Conservation (phyloP, 768 basidiomycete genomes). For the Lyophyllum atratum region DNA sequence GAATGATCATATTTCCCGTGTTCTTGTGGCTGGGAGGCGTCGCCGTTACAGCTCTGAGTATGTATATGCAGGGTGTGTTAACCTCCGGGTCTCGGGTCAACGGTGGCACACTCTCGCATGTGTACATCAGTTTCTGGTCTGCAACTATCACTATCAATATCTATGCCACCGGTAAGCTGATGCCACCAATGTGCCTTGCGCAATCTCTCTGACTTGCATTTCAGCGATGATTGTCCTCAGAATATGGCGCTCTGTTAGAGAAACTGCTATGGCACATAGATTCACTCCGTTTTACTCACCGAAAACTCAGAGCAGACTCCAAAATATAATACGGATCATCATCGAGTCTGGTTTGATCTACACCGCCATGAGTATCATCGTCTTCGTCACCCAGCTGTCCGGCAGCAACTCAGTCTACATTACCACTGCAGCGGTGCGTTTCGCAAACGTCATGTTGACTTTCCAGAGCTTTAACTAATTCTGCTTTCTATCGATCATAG, state of each 20-base stretch:
- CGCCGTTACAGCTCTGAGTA: slow-evolving; percentile 20
- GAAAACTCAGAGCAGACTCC: slow-evolving; percentile 11
- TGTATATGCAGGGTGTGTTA: background rate
- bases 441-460: background rate
- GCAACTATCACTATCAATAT: slow-evolving; percentile 38
- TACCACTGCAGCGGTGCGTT: background rate
- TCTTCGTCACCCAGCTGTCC: background rate
- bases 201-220: background rate
- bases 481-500: background rate
- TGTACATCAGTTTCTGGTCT: slow-evolving; percentile 38
- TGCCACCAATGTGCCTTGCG: background rate
- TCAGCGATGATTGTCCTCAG: slow-evolving; percentile 38
- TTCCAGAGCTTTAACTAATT: background rate
- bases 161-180: slow-evolving; percentile 35
- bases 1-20: slow-evolving; percentile 29
- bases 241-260: slow-evolving; percentile 27
- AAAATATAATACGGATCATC: slow-evolving; percentile 30
- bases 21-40: slow-evolving; percentile 38
- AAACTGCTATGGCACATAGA: background rate
- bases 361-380: slow-evolving; percentile 18
- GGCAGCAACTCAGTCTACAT: background rate
- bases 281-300: background rate
- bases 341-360: slow-evolving; percentile 44
- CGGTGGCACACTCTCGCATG: slow-evolving; percentile 26
- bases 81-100: background rate